Evolutionary conservation across 495 filamentous ascomycete genomes (phyloP).

Genomic region (Glutinoglossum americanum): DNA sequence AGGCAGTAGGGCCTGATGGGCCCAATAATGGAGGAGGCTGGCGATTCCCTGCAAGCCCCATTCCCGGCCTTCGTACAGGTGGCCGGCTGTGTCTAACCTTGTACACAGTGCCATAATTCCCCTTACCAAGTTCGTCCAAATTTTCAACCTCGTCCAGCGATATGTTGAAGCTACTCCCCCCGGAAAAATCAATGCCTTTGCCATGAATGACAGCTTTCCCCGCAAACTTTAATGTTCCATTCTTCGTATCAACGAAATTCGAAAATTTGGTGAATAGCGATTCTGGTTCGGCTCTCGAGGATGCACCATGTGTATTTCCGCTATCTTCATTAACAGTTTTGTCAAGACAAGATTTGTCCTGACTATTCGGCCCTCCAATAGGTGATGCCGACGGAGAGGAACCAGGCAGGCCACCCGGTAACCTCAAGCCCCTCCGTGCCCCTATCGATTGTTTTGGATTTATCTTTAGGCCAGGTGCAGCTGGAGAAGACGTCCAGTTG

Average conservation of each 20-base stretch:
- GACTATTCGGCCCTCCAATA: constrained; percentile 1
- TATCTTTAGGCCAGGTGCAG: constrained; percentile 13
- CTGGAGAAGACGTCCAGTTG: constrained; percentile 31
- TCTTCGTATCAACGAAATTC: constrained; percentile 75
- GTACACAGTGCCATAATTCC: constrained; percentile 96
- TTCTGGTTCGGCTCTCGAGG: constrained; percentile 14
- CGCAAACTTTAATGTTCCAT: constrained; percentile 78
- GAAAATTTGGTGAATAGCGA: constrained; percentile 79
- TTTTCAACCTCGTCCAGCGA: constrained; percentile 92
- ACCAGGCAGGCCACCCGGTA: constrained; percentile 6
- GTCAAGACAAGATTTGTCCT: constrained; percentile 6
- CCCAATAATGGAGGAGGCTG: constrained; percentile 14
- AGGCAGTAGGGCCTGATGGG: constrained; percentile 4
- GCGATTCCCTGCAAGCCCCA: constrained; percentile 45
- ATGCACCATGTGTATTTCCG: constrained; percentile 9
- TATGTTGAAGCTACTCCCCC: constrained; percentile 75
- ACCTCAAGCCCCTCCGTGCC: constrained; percentile 29
- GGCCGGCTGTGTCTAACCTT: constrained; percentile 78
- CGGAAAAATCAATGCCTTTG: constrained; percentile 77
- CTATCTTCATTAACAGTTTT: constrained; percentile 4
- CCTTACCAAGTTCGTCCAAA: constrained; percentile 87
- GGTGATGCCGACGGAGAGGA: neutral
- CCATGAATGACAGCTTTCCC: constrained; percentile 79
- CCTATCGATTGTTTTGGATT: constrained; percentile 30
- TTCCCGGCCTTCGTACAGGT: constrained; percentile 53